These are phyloP conservation scores for Talaromyces verruculosus DNA, from an alignment of 2,329 filamentous ascomycete species.

Conservation along the genomic window DNA sequence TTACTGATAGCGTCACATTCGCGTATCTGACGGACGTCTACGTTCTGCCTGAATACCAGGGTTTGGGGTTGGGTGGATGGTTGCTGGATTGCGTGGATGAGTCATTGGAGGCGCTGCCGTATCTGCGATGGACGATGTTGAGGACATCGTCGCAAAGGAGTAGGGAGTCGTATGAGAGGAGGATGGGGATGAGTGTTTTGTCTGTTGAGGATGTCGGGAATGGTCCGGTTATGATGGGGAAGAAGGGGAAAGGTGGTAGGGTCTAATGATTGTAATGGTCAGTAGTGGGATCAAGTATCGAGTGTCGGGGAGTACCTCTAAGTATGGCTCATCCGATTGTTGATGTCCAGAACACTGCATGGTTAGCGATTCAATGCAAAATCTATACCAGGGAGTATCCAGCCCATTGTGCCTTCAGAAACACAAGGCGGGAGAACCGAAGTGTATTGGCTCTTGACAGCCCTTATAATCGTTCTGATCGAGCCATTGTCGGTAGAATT, in stretches of 20 bases:
- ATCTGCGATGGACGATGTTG: slow-evolving; percentile 61
- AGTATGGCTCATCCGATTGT: too few species aligned
- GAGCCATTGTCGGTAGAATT: too few species aligned
- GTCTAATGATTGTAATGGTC: not conserved
- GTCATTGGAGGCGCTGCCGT: slow-evolving; percentile 54
- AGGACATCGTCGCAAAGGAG: not conserved
- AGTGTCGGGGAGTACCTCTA: too few species aligned
- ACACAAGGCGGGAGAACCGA: too few species aligned
- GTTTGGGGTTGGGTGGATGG: slow-evolving; percentile 64
- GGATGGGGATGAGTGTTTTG: slow-evolving; percentile 5
- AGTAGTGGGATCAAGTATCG: too few species aligned
- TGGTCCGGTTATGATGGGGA: slow-evolving; percentile 11
- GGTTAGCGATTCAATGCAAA: too few species aligned
- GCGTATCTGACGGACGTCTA: slow-evolving; percentile 71
- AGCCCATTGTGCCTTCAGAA: too few species aligned
- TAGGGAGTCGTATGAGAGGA: not conserved
- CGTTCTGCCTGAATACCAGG: slow-evolving; percentile 59
- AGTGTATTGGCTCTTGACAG: too few species aligned
- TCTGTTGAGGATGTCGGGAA: not conserved
- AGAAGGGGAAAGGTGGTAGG: not conserved
- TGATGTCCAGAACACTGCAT: too few species aligned
- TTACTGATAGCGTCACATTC: slow-evolving; percentile 69
- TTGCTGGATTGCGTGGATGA: slow-evolving; percentile 63
- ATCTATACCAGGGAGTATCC: too few species aligned
- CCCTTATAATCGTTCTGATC: too few species aligned